phyloP scores from a whole-genome alignment of 352 stramenopile genomes.

The Phytophthora meadii region DNA sequence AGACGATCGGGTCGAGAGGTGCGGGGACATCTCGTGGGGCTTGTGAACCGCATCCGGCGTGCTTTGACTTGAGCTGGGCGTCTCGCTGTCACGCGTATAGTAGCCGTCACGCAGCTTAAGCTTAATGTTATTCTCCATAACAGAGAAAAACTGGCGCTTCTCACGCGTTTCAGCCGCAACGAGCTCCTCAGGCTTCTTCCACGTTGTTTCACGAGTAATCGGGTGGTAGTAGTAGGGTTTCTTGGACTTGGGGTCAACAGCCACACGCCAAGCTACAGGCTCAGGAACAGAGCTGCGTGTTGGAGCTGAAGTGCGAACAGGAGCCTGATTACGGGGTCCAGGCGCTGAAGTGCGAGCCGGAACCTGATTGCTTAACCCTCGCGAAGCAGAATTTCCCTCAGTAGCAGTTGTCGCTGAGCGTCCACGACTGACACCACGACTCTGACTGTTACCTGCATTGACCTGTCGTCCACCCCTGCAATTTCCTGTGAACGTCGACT shows the following conservation, averaged over 20 bases:
- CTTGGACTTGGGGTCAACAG: conserved; percentile 84
- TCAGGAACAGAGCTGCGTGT: conserved; percentile 19
- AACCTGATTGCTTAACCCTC: neutral
- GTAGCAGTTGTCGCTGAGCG: conserved; percentile 10
- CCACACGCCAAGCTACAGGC: conserved; percentile 76
- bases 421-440: conserved; percentile 15
- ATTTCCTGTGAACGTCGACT: conserved; percentile 9
- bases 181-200: conserved; percentile 93
- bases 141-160: conserved; percentile 92
- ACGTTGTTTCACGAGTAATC: conserved; percentile 96
- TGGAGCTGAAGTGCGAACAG: conserved; percentile 12
- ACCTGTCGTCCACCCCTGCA: conserved; percentile 10
- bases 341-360: conserved; percentile 5
- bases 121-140: conserved; percentile 98
- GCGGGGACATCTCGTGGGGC: conserved; percentile 33
- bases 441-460: conserved; percentile 25
- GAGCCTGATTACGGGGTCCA: neutral
- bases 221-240: conserved; percentile 98
- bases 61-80: conserved; percentile 34
- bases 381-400: neutral
- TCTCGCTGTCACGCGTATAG: conserved; percentile 56
- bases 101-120: conserved; percentile 78
- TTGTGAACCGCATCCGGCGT: conserved; percentile 34
- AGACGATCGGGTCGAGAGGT: conserved; percentile 39
- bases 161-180: conserved; percentile 83